These are phyloP conservation scores for Gonapodya prolifera DNA, from an alignment of 192 early-diverging fungal species.

Conservation along the genomic window DNA sequence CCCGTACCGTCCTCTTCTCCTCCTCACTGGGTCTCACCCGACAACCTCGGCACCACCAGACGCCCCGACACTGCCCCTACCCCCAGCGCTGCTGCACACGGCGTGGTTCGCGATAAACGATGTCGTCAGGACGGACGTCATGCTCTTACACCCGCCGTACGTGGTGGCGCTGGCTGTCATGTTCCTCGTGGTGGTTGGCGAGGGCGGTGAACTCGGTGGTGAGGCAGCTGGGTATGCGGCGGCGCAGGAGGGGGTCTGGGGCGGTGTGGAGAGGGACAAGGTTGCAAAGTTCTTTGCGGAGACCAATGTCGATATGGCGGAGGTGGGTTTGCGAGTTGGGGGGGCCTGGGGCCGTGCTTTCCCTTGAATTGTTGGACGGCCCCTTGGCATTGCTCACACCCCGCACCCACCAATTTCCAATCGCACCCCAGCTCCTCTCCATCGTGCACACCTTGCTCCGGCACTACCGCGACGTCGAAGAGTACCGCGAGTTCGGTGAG, in stretches of 20 bases:
- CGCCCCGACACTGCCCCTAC: constrained; percentile 18
- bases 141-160: constrained; percentile 77
- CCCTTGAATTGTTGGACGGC: too few relatives aligned
- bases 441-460: too few relatives aligned
- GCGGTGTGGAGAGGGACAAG: too few relatives aligned
- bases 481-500: too few relatives aligned
- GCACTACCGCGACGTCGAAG: too few relatives aligned
- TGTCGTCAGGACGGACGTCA: constrained; percentile 62
- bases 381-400: too few relatives aligned
- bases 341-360: too few relatives aligned
- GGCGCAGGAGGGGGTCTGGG: constrained; percentile 27
- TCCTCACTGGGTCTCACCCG: neutral
- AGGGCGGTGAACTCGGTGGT: constrained; percentile 10
- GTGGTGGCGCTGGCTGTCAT: constrained; percentile 73
- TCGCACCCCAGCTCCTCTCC: too few relatives aligned
- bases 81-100: constrained; percentile 26
- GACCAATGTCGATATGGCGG: constrained; percentile 65
- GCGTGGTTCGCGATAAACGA: constrained; percentile 71
- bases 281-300: constrained; percentile 70
- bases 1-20: constrained; percentile 60
- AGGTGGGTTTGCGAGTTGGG: too few relatives aligned
- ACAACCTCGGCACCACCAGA: constrained; percentile 4
- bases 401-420: too few relatives aligned
- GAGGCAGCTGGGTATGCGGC: neutral
- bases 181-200: constrained; percentile 33